These are phyloP conservation scores for Penicillium vulpinum DNA, from an alignment of 2,329 filamentous ascomycete genomes.

Conservation along the genomic window DNA sequence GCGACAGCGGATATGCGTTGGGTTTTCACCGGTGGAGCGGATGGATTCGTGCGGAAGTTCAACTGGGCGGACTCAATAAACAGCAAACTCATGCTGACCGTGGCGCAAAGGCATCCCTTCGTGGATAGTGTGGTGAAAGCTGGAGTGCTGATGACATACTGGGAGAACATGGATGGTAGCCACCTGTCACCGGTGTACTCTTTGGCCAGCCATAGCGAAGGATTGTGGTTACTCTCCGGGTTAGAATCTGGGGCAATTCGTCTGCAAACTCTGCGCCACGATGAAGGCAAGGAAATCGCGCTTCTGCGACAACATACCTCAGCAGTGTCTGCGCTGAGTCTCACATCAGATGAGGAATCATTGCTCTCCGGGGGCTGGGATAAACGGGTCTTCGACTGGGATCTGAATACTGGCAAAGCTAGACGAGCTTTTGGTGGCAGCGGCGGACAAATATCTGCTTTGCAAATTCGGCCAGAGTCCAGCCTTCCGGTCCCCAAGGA, in stretches of 20 bases:
- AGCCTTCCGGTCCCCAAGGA: conserved; percentile 74
- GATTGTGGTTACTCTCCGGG: conserved; percentile 87
- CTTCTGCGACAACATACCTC: conserved; percentile 82
- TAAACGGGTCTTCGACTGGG: conserved; percentile 92
- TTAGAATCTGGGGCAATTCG: conserved; percentile 91
- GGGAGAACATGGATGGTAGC: conserved; percentile 89
- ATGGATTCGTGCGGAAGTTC: conserved; percentile 96
- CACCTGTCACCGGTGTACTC: conserved; percentile 88
- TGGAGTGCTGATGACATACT: conserved; percentile 91
- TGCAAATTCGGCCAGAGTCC: conserved; percentile 79
- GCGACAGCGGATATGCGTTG: conserved; percentile 92
- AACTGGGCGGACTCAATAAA: conserved; percentile 95
- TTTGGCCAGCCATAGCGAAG: conserved; percentile 83
- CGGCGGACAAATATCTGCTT: conserved; percentile 80
- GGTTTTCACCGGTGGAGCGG: conserved; percentile 89
- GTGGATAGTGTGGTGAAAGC: conserved; percentile 97
- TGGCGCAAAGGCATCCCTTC: conserved; percentile 93
- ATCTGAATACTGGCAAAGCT: conserved; percentile 79
- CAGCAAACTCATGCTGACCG: conserved; percentile 87
- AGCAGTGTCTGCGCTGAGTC: conserved; percentile 81
- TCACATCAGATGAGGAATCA: conserved; percentile 81
- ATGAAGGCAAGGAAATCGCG: conserved; percentile 87
- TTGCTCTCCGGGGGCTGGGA: conserved; percentile 96
- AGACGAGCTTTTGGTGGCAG: conserved; percentile 74
- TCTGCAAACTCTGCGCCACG: conserved; percentile 86